Percentiles rank a stretch among this genome's conserved stretches.
Evolutionary conservation across 139 green algal genomes (phyloP).

Genomic region (Chlamydomonas sp.): DNA sequence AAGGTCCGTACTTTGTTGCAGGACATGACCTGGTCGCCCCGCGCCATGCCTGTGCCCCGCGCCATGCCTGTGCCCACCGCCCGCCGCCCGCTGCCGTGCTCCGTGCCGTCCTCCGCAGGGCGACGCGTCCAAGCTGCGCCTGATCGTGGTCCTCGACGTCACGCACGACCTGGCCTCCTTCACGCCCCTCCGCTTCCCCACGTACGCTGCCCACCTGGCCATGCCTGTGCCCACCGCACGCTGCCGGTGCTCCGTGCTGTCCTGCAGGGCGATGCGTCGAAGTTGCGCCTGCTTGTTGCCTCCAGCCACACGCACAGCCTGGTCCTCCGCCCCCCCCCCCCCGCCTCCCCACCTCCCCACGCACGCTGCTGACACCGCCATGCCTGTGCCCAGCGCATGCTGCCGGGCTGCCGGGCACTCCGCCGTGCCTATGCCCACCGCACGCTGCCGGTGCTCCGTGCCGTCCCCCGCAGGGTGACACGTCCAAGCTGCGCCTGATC

Average conservation of each 20-base stretch:
- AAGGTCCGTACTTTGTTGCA: too few species aligned
- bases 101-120: neutral
- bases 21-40: too few species aligned
- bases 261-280: neutral
- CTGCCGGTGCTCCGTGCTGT: neutral
- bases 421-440: neutral
- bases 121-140: slow-evolving; percentile 7
- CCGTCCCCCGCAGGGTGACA: neutral
- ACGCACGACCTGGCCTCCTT: slow-evolving; percentile 10
- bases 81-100: neutral
- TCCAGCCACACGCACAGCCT: slow-evolving; percentile 26
- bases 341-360: neutral
- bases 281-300: slow-evolving; percentile 32
- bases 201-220: neutral
- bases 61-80: neutral
- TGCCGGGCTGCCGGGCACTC: too few species aligned
- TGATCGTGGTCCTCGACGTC: slow-evolving; percentile 39
- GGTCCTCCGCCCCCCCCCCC: too few species aligned
- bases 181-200: neutral
- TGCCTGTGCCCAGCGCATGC: neutral
- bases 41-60: too few species aligned
- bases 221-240: neutral
- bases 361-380: neutral
- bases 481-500: slow-evolving; percentile 25
- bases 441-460: neutral